Conservation (phyloP, 805 yeast genomes). For the Isabelozyma rhagii region DNA sequence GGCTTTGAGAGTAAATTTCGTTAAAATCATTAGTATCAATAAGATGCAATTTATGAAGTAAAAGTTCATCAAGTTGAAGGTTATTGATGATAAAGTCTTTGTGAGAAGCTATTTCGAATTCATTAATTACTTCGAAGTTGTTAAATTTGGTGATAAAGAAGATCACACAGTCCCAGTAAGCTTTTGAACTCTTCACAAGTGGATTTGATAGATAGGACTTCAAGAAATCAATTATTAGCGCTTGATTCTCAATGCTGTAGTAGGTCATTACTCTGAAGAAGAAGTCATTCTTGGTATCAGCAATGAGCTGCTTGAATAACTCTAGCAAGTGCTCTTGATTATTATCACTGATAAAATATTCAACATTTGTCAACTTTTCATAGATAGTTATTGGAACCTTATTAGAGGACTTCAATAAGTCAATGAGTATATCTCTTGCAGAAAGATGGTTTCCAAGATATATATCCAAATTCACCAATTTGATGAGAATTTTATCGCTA, state of each 20-base stretch:
- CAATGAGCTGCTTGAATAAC: constrained; percentile 26
- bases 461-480: constrained; percentile 44
- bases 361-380: constrained; percentile 42
- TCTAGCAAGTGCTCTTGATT: constrained; percentile 23
- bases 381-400: constrained; percentile 33
- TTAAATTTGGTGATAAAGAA: not conserved
- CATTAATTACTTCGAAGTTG: not conserved
- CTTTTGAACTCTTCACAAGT: constrained; percentile 2
- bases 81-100: not conserved
- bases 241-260: constrained; percentile 15
- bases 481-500: constrained; percentile 29
- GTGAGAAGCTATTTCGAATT: not conserved
- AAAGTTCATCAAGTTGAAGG: not conserved
- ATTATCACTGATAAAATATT: constrained; percentile 24
- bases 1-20: not conserved
- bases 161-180: not conserved
- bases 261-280: constrained; percentile 31
- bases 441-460: constrained; percentile 27
- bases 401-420: constrained; percentile 19
- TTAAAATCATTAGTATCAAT: not conserved
- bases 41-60: not conserved
- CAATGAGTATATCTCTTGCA: constrained; percentile 32
- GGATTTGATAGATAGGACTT: constrained; percentile 5
- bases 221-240: constrained; percentile 16
- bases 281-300: constrained; percentile 29